Base-by-base conservation (phyloP, 2,329 filamentous ascomycete species). In the Salinomyces thailandicus region DNA sequence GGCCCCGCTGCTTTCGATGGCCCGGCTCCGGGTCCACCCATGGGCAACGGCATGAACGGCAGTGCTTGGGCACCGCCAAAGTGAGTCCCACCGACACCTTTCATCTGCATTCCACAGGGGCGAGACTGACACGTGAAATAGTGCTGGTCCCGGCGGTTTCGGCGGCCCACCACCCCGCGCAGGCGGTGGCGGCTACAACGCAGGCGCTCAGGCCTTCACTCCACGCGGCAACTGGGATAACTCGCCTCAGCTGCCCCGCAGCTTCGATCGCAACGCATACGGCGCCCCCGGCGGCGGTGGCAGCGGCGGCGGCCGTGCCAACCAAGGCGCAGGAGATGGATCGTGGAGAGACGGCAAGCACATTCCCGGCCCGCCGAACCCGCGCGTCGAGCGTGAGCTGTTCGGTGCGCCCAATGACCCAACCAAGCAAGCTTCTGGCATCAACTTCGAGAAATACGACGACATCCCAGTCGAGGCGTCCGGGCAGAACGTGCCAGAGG, bases 361-460 rank as follows among this genome's bases (percentile, higher is more conserved):
- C 69, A 71, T 95, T 53, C 75, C 89, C 42, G 91, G 91, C 40
- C 85, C 87, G 46, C 63, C 80, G 52, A 96, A 96, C 69, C 74
- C 80, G 47, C 86, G 89, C 52, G 50, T 93, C 31, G 91, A 98
- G 75, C 87, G 87, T 53, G 91, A 98, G 60, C 81, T 98, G 35
- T 98, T 95, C 62, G 91, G 91, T 57, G 71, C 81, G 34, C 70
- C 80, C 52, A 89, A 96, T 62, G 91, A 96, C 58, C 85, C 89
- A 46, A 78, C 81, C 50, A 96, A 95, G 74, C 84, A 94, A 63
- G 84, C 93, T 57, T 95, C 86, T 20, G 91, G 91, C 66, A 96
- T 98, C 81, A 98, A 98, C 76, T 98, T 98, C 62, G 81, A 94
- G 71, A 98, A 98, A 73, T 98, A 98, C 67, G 91, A 98, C 59